Evolutionary conservation across 1,284 basidiomycete species (phyloP), one percentile per base, ranked within the genome.

Genomic region (Pseudozyma sp.): DNA sequence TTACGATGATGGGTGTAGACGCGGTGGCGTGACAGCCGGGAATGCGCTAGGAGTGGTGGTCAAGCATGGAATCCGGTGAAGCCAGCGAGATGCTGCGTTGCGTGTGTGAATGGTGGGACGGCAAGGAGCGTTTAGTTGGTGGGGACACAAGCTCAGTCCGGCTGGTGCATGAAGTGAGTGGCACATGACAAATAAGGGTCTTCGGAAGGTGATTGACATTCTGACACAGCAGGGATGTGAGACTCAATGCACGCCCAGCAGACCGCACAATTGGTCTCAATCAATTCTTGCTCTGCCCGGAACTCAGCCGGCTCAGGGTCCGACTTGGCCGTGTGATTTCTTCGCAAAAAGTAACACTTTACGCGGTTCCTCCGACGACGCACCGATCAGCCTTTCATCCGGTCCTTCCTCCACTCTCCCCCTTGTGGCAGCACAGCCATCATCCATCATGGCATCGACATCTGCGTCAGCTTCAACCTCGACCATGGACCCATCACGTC

Each of bases 301-400:
- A 62, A 44, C 40, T 44, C 17, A 45, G 30, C 42, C 52, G 31
- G 33, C 24, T 42, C 51, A 66, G 63, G 63, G 63, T 66, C 63
- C 63, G 42, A 54, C 39, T 9, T 10, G 8, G 35, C 35, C 24
- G 24, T 24, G 24, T 37, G 9, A 33, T 11, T 33, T 55, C 35
- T 47, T 51, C 35, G 37, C 43, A 13, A 48, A 53, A 53, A 59
- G 63, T 60, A 56, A 55, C 59, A 59, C 64, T 61, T 67, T 57
- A 24, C 33, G 29, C 46, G 46, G 24, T 47, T 31, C 47, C 17
- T 54, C 48, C 31, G 13, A 29, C 29, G 9, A 45, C 51, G 62
- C 63, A 58, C 47, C 55, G 63, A 65, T 65, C 56, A 58, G 31
- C 55, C 14, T 55, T 50, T 30, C 47, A 45, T 51, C 11, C 39